Evolutionary conservation across 2,329 filamentous ascomycete species (phyloP), one percentile per base, ranked within the genome.

Genomic region (Claviceps spartinae): DNA sequence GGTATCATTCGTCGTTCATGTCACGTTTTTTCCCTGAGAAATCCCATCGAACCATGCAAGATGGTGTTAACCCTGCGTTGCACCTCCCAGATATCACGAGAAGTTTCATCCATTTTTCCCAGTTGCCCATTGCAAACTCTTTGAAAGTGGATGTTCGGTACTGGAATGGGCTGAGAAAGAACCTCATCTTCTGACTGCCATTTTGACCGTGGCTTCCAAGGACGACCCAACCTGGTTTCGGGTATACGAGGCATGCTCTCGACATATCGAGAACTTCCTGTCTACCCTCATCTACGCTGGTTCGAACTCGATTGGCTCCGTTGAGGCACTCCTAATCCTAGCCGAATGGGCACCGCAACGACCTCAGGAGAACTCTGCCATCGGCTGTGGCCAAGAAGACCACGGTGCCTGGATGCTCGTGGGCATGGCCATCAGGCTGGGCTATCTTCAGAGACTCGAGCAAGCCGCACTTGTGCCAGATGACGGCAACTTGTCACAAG

Each of bases 341-440:
- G 83, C 84, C 0, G 83, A 88, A 60, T 88, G 84, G 84, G 82
- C 82, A 6, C 82, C 82, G 0, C 83, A 85, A 55, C 79, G 80
- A 0, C 74, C 81, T 2, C 71, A 81, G 5, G 75, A 76, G 37
- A 77, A 79, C 34, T 79, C 79, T 36, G 73, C 77, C 26, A 80
- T 87, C 20, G 84, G 83, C 0, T 75, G 83, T 52, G 84, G 84
- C 8, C 83, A 87, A 62, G 84, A 87, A 61, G 83, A 88, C 58
- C 76, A 84, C 45, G 82, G 84, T 34, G 82, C 83, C 0, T 88
- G 84, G 84, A 87, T 87, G 83, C 81, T 86, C 58, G 82, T 86
- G 5, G 84, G 84, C 1, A 75, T 83, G 20, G 84, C 84, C 3
- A 67, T 88, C 6, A 75, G 84, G 6, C 77, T 85, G 2, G 83